Percentiles rank a stretch among this genome's conserved stretches.
phyloP scores from a whole-genome alignment of 305 asterid species.

The Fraxinus dipetala region DNA sequence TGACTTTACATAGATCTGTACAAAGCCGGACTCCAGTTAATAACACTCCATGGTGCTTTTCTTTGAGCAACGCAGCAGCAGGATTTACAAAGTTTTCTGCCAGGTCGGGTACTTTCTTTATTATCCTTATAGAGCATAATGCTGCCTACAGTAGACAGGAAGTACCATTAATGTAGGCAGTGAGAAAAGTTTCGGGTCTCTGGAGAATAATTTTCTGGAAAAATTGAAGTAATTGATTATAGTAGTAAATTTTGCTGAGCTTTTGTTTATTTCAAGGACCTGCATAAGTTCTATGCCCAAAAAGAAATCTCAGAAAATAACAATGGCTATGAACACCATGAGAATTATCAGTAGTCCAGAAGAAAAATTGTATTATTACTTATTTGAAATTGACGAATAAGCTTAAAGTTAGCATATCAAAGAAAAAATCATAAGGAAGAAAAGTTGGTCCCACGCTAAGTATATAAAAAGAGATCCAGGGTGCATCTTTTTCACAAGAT shows the following conservation, averaged over 20 bases:
- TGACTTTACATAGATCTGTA: constrained; percentile 71
- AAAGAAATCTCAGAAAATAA: neutral
- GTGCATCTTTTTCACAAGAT: neutral
- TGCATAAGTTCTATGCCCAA: neutral
- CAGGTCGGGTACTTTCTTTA: constrained; percentile 93
- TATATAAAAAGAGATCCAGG: neutral
- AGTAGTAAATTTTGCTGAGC: neutral
- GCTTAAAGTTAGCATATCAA: neutral
- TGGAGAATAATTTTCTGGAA: neutral
- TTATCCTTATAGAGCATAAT: constrained; percentile 85
- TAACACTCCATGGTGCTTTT: constrained; percentile 96
- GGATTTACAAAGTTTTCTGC: constrained; percentile 84
- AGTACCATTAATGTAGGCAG: constrained; percentile 25
- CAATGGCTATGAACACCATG: neutral
- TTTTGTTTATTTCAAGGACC: neutral
- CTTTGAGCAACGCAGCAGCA: constrained; percentile 79
- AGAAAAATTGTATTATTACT: neutral
- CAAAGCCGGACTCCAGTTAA: constrained; percentile 95
- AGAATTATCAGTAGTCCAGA: neutral
- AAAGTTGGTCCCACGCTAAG: neutral
- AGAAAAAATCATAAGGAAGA: neutral
- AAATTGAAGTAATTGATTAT: neutral
- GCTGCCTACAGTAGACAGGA: constrained; percentile 71
- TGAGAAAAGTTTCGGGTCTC: constrained; percentile 21
- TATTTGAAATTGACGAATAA: neutral